Evolutionary conservation across 345 rosid species (phyloP).

Genomic region (Lenwebbia sp.): DNA sequence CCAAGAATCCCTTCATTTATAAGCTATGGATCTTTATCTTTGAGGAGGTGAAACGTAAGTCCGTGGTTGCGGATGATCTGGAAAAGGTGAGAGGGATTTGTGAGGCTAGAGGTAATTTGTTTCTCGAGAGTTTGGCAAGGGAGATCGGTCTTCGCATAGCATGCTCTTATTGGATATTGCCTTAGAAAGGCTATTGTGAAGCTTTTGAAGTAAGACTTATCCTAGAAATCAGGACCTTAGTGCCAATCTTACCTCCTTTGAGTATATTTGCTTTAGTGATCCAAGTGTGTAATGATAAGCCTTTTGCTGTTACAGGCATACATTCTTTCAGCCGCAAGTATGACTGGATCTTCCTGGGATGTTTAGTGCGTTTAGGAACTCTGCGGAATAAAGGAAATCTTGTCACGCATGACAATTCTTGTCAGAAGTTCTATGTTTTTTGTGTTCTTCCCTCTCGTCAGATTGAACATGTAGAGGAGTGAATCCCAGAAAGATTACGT

Average conservation of each 20-base stretch:
- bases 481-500: background rate
- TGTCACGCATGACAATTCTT: background rate
- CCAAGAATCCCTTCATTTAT: background rate
- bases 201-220: background rate
- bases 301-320: background rate
- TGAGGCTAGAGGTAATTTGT: background rate
- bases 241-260: background rate
- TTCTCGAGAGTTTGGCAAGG: background rate
- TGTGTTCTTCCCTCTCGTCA: background rate
- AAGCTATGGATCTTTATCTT: background rate
- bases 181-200: background rate
- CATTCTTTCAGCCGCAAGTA: background rate
- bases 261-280: background rate
- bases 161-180: background rate
- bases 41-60: background rate
- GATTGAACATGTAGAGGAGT: background rate
- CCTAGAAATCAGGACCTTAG: background rate
- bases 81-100: accelerated
- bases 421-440: background rate
- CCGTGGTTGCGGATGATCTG: too few relatives aligned
- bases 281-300: background rate
- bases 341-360: background rate
- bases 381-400: background rate
- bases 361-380: background rate
- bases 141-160: background rate